Base-by-base conservation (phyloP, 306 rosid genomes). In the Dryas alaskensis region DNA sequence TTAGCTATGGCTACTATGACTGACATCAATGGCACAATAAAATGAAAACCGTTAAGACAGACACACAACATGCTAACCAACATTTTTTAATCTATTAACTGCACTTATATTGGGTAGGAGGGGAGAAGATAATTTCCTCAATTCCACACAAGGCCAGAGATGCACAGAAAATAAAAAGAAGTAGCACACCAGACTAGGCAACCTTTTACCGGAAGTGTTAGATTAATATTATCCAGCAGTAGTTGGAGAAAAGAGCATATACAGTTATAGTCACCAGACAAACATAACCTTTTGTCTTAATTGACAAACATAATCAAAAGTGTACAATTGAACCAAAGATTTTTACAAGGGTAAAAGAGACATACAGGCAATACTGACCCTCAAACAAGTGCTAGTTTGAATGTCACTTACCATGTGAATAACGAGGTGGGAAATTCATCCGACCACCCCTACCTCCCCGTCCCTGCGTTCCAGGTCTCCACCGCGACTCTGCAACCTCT, bases 381-480 rank as follows among this genome's bases (percentile, higher is more conserved):
- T 51, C 8, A 79, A 63, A 72, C 39, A 74, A 58, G 62, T 58
- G 64, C 14, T 53, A 60, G 16, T 52, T 17, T 55, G 66, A 72
- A 76, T 72, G 60, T 73, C 73, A 74, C 74, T 87, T 79, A 92
- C 99, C 99, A 72, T 87, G 86, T 53, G 92, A 81, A 57, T 78
- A 81, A 74, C 87, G 91, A 80, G 91, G 55, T 65, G 90, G 70
- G 82, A 86, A 84, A 74, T 83, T 89, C 60, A 53, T 86, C 76
- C 91, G 95, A 78, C 88, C 89, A 52, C 95, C 90, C 89, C 96
- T 89, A 76, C 73, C 82, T 75, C 92, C 97, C 78, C 89, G 82
- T 67, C 96, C 97, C 73, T 87, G 97, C 59, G 73, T 50, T 55
- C 92, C 86, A 67, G 87, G 78, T 80, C 91, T 92, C 96, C 99